Conservation (phyloP, 2,329 filamentous ascomycete genomes). For the Aspergillus nomiae region DNA sequence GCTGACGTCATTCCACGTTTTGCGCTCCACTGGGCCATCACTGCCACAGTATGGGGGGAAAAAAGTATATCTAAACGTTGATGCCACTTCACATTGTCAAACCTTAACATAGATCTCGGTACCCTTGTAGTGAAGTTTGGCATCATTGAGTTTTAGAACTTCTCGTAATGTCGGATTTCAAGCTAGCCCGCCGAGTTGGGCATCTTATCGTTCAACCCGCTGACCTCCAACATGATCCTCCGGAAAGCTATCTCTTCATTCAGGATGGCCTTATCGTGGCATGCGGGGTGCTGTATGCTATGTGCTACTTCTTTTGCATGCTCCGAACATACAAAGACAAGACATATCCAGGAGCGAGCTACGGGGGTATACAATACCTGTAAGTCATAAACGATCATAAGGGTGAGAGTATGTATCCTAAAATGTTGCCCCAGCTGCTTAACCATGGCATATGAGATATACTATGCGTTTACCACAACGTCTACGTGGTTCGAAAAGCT, state of each 20-base stretch:
- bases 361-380: slow-evolving; percentile 15
- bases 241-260: slow-evolving; percentile 24
- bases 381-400: slow-evolving; percentile 3
- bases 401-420: background rate
- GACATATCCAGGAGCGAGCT: slow-evolving; percentile 14
- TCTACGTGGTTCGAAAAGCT: slow-evolving; percentile 15
- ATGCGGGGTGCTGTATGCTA: slow-evolving; percentile 22
- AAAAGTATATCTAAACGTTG: background rate
- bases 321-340: slow-evolving; percentile 16
- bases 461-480: slow-evolving; percentile 21
- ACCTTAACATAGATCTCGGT: background rate
- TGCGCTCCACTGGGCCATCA: background rate
- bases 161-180: slow-evolving; percentile 12
- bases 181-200: slow-evolving; percentile 8
- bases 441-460: slow-evolving; percentile 23
- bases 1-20: background rate
- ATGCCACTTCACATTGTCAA: background rate
- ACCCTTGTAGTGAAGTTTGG: background rate
- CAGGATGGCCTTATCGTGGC: slow-evolving; percentile 26
- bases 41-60: background rate
- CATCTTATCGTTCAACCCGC: slow-evolving; percentile 24
- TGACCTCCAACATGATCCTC: slow-evolving; percentile 16
- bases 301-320: slow-evolving; percentile 22
- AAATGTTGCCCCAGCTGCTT: slow-evolving; percentile 8
- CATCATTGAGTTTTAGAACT: too few species aligned